A percentile compares a stretch with the other conserved stretches of the same genome.
These are phyloP conservation scores for Diaporthe sp. DNA, from an alignment of 2,329 filamentous ascomycete genomes.

Conservation along the genomic window DNA sequence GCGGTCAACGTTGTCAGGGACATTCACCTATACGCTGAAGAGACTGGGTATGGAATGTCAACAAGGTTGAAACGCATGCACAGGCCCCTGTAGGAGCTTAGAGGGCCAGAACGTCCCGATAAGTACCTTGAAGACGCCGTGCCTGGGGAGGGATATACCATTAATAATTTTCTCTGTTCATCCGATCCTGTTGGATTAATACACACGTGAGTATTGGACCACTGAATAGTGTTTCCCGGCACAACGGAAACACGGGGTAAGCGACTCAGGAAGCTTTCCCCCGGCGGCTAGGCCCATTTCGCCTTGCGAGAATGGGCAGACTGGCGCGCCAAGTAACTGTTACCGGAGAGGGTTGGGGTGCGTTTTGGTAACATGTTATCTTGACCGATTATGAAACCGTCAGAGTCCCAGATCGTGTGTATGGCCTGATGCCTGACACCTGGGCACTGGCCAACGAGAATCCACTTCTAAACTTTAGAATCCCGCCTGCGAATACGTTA, in stretches of 20 bases:
- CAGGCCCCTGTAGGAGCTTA: no score
- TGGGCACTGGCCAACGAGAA: conserved; percentile 8
- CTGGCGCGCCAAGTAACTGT: background rate
- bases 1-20: no score
- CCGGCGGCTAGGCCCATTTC: background rate
- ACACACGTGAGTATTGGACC: background rate
- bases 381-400: conserved; percentile 33
- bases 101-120: no score
- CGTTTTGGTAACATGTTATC: conserved; percentile 29
- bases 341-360: conserved; percentile 12
- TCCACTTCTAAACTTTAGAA: background rate
- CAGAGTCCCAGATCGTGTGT: conserved; percentile 30
- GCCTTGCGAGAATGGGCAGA: no score
- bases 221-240: conserved; percentile 22
- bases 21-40: no score
- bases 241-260: conserved; percentile 27
- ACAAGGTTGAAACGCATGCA: no score
- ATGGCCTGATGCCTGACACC: conserved; percentile 35
- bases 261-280: background rate
- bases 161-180: background rate
- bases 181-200: background rate
- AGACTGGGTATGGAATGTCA: no score
- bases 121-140: no score
- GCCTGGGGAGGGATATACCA: background rate
- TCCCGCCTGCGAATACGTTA: background rate